phyloP scores from a whole-genome alignment of 441 rosid genomes.

The Populus hybrid region DNA sequence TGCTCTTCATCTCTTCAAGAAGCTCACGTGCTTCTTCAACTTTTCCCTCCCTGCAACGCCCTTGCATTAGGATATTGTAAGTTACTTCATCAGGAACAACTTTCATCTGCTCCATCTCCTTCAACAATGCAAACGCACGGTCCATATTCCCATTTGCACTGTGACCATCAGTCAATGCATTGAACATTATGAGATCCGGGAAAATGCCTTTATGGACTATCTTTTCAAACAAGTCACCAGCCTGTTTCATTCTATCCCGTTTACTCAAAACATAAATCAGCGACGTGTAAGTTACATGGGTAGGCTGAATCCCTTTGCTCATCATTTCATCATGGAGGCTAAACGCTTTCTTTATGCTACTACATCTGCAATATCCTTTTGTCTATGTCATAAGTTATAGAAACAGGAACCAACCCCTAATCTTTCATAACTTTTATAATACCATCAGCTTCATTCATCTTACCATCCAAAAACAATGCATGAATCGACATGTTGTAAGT shows the following conservation, averaged over 20 bases:
- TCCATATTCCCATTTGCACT: constrained; percentile 61
- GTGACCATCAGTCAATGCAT: constrained; percentile 77
- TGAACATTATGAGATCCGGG: constrained; percentile 73
- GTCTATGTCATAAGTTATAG: constrained; percentile 76
- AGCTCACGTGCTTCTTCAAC: constrained; percentile 83
- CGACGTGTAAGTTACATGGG: constrained; percentile 68
- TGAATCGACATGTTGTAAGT: constrained; percentile 82
- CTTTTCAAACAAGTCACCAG: constrained; percentile 68
- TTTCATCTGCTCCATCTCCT: constrained; percentile 65
- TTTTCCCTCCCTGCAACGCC: constrained; percentile 71
- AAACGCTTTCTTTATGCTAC: constrained; percentile 71
- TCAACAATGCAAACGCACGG: constrained; percentile 57
- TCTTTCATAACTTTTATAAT: constrained; percentile 63
- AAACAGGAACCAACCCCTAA: constrained; percentile 56
- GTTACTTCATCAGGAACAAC: constrained; percentile 88
- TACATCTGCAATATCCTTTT: constrained; percentile 73
- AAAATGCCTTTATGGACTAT: constrained; percentile 33
- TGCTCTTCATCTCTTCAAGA: constrained; percentile 68
- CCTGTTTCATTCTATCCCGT: constrained; percentile 60
- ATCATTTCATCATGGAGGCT: constrained; percentile 64
- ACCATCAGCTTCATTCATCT: constrained; percentile 53
- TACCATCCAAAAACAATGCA: constrained; percentile 69
- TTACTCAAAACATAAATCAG: constrained; percentile 66
- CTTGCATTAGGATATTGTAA: constrained; percentile 80
- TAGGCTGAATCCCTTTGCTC: constrained; percentile 55